These are phyloP conservation scores for Chlorociboria aeruginascens DNA, from an alignment of 495 filamentous ascomycete genomes.

Conservation along the genomic window DNA sequence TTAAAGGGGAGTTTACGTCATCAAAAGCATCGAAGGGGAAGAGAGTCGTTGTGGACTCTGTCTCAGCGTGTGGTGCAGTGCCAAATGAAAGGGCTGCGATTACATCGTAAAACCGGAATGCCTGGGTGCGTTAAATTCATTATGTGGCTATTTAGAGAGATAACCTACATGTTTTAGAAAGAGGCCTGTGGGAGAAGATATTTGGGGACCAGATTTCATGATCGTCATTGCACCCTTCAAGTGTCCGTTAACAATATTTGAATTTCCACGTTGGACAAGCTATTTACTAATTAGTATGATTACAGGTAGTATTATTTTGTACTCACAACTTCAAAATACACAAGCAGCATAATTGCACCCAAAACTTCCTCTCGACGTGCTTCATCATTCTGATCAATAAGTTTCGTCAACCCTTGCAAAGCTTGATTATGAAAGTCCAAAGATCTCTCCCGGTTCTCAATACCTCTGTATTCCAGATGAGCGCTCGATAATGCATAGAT, in stretches of 20 bases:
- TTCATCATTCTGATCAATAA: slow-evolving; percentile 40
- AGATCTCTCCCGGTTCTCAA: slow-evolving; percentile 43
- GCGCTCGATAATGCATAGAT: slow-evolving; percentile 47
- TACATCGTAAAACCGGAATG: slow-evolving; percentile 54
- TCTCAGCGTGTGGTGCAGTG: slow-evolving; percentile 40
- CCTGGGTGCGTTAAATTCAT: slow-evolving; percentile 23
- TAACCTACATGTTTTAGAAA: slow-evolving; percentile 45
- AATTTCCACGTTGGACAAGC: slow-evolving; percentile 46
- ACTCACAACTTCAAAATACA: slow-evolving; percentile 53
- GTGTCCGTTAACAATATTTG: slow-evolving; percentile 46
- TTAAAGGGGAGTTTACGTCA: slow-evolving; percentile 32
- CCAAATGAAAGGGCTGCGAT: slow-evolving; percentile 51
- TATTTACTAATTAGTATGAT: slow-evolving; percentile 14
- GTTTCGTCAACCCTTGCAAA: slow-evolving; percentile 41
- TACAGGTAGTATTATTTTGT: neutral
- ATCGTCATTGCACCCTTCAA: slow-evolving; percentile 48
- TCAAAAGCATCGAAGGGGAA: slow-evolving; percentile 26
- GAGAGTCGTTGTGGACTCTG: slow-evolving; percentile 22
- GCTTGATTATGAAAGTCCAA: slow-evolving; percentile 46
- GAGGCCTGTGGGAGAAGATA: slow-evolving; percentile 35
- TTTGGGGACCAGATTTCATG: slow-evolving; percentile 35
- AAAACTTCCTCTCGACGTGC: slow-evolving; percentile 43
- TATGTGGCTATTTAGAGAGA: neutral
- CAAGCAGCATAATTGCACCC: slow-evolving; percentile 47
- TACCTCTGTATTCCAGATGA: slow-evolving; percentile 44